A percentile compares a stretch with the other conserved stretches of the same genome.
phyloP scores from a whole-genome alignment of 192 early-diverging fungal genomes.

The Coemansia sp. region DNA sequence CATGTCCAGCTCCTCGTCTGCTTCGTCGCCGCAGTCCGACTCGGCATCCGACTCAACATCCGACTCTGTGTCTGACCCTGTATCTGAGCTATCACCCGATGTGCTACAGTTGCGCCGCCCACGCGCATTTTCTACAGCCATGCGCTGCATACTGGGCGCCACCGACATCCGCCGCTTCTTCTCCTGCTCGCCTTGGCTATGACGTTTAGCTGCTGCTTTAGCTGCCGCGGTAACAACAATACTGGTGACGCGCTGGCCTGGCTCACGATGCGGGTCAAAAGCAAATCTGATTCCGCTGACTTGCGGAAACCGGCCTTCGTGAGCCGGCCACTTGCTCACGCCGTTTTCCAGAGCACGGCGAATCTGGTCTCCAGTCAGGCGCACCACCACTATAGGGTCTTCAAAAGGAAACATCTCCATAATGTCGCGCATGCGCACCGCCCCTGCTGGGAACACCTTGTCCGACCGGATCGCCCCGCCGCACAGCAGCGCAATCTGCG shows the following conservation, averaged over 20 bases:
- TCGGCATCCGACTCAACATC: slow-evolving; percentile 24
- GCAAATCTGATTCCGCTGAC: slow-evolving; percentile 62
- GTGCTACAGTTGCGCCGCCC: slow-evolving; percentile 11
- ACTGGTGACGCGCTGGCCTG: slow-evolving; percentile 55
- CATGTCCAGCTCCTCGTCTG: slow-evolving; percentile 54
- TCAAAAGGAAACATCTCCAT: slow-evolving; percentile 70
- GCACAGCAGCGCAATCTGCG: slow-evolving; percentile 55
- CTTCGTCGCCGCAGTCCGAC: slow-evolving; percentile 38
- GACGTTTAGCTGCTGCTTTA: slow-evolving; percentile 19
- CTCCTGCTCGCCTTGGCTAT: background rate
- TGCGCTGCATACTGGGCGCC: slow-evolving; percentile 17
- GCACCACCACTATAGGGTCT: slow-evolving; percentile 65
- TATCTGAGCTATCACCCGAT: slow-evolving; percentile 4
- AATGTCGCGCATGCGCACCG: slow-evolving; percentile 61
- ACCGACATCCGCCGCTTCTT: background rate
- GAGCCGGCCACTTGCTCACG: slow-evolving; percentile 65
- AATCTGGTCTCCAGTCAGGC: slow-evolving; percentile 61
- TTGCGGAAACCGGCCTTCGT: slow-evolving; percentile 70
- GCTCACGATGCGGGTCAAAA: slow-evolving; percentile 57
- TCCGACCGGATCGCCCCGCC: slow-evolving; percentile 69
- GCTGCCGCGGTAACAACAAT: slow-evolving; percentile 44
- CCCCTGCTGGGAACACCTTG: slow-evolving; percentile 55
- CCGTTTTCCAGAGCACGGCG: slow-evolving; percentile 65
- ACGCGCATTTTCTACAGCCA: slow-evolving; percentile 22
- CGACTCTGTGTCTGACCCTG: background rate